Base-by-base conservation (phyloP, 768 basidiomycete species). In the Mycena pura region DNA sequence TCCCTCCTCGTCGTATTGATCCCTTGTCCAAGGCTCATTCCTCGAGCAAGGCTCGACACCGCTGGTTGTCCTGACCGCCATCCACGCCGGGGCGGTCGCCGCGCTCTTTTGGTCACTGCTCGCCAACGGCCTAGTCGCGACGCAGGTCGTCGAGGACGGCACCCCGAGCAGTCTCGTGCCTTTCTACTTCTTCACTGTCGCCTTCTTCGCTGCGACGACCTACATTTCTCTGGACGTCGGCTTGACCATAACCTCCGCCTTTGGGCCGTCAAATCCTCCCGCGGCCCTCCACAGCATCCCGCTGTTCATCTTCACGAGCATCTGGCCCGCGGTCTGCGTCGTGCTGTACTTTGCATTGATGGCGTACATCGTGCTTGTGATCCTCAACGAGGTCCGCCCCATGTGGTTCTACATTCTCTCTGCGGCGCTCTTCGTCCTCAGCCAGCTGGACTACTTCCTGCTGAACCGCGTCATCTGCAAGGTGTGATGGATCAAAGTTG, bases 141-240 rank as follows among this genome's bases (percentile, higher is more conserved):
- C 90, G n/a, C 96, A 99, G 75, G 72, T 95, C 47, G 91, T 98
- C 54, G 96, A 98, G 72, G 96, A 93, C 69, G 96, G 95, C 6
- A 92, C 92, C 0, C 77, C 88, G 31, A 84, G 84, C 66, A 85
- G 88, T 59, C 62, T 92, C 46, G 76, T 90, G 53, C 92, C 93
- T 3, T 84, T 89, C 65, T 78, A 75, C 60, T 76, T 87, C 50
- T 71, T 93, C 65, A 65, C 81, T 0, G 5, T 84, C 25, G 78
- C 84, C 13, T 81, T 93, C 64, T 90, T 95, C 70, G 85, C 80
- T 6, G 84, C 86, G 3, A 91, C 92, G 1, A 82, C 84, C 5
- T 98, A 96, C 74, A 89, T 99, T 72, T 84, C 90, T 0, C 84
- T 97, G 64, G 96, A 99, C 70, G 84, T 89, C 38, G 92, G 81